Percentiles rank a stretch among this genome's conserved stretches.
Evolutionary conservation across 768 basidiomycete genomes (phyloP).

Genomic region (Tricholoma flavovirens): DNA sequence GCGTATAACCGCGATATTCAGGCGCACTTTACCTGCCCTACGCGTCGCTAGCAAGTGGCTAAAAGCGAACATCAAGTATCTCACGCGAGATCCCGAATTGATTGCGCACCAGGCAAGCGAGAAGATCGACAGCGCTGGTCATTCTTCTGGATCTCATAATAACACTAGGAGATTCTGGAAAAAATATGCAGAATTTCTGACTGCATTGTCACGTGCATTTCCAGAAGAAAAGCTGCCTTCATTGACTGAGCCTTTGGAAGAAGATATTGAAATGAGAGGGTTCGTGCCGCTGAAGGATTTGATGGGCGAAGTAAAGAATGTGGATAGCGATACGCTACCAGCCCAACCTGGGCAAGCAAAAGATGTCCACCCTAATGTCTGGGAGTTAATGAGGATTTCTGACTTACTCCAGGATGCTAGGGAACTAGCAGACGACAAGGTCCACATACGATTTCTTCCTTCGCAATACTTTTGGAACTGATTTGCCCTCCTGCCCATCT

Average conservation of each 20-base stretch:
- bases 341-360: conserved; percentile 19
- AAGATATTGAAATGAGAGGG: conserved; percentile 85
- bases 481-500: not conserved
- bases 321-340: conserved; percentile 17
- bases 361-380: conserved; percentile 82
- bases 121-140: conserved; percentile 27
- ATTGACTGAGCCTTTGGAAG: conserved; percentile 66
- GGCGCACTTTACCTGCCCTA: conserved; percentile 81
- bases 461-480: conserved; percentile 1
- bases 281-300: conserved; percentile 75
- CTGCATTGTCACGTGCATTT: conserved; percentile 58
- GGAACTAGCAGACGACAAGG: conserved; percentile 53
- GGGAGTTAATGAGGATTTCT: conserved; percentile 89
- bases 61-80: conserved; percentile 63
- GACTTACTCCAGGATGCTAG: conserved; percentile 76
- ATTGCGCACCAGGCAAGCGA: conserved; percentile 27
- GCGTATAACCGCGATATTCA: conserved; percentile 78
- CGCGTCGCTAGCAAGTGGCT: conserved; percentile 91
- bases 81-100: conserved; percentile 42
- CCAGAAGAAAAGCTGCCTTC: conserved; percentile 56
- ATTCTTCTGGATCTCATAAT: conserved; percentile 22
- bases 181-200: conserved; percentile 61
- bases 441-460: conserved; percentile 24
- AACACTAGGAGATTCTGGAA: conserved; percentile 62
- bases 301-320: conserved; percentile 34